Evolutionary conservation across 768 basidiomycete genomes (phyloP), one percentile per base, ranked within the genome.

Genomic region (Kwoniella botswanensis): DNA sequence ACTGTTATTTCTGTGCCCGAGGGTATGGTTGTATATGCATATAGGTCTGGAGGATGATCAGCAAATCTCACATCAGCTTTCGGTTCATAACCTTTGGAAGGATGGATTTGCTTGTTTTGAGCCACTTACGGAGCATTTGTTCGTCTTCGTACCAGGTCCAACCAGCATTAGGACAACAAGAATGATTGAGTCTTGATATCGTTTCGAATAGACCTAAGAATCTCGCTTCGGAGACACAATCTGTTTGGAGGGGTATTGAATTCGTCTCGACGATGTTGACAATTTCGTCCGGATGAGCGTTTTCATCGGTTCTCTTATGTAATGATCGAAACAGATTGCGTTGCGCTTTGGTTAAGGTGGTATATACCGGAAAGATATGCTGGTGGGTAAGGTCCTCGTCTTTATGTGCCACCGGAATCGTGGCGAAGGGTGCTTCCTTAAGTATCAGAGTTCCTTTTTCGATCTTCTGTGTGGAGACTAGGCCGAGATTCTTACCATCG

Each of bases 261-360:
- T 72, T 72, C 0, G 66, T 72, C 13, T 56, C 67, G 6, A 65
- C 66, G 22, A 72, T 63, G 46, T 72, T 59, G 10, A 59, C 65
- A 6, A 60, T 35, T 12, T 22, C 15, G 21, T 71, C 60, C 10
- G 26, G 13, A 12, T 62, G 35, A 7, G 60, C 46, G 2, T 55
- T 7, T 35, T 43, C 35, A 29, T 68, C 60, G 12, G 22, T 63
- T 9, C 59, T 41, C 3, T 3, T 12, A 50, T 43, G 26, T 4
- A 67, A 24, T 3, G 56, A 52, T 12, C 43, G 21, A 24, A 60
- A 60, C 9, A 46, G 4, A 21, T 10, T n/a, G 17, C 50, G 4
- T 10, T 59, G 21, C 4, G n/a, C 17, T 9, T 2, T 10, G 5
- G 42, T n/a, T 10, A 58, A 41, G 7, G 0, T 3, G 21, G 29